These are phyloP conservation scores for Wickerhamiella siamensis DNA, from an alignment of 805 yeast species.

Conservation along the genomic window DNA sequence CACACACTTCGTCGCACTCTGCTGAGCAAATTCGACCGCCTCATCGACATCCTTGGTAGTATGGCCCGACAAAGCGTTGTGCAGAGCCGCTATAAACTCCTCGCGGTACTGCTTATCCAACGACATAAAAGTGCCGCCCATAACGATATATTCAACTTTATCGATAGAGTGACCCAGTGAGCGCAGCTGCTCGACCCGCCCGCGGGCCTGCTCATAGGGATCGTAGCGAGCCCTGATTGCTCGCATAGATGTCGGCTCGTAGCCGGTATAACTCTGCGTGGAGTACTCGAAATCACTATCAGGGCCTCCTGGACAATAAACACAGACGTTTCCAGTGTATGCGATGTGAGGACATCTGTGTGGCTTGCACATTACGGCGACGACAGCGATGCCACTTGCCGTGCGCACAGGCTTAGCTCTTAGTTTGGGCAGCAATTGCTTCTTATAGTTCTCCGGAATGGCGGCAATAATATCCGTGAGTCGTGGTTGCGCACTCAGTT, in stretches of 20 bases:
- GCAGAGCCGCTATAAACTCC: slow-evolving; percentile 72
- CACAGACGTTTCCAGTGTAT: slow-evolving; percentile 96
- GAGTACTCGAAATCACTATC: slow-evolving; percentile 96
- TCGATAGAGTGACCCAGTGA: slow-evolving; percentile 94
- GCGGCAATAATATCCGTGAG: slow-evolving; percentile 88
- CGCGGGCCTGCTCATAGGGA: slow-evolving; percentile 97
- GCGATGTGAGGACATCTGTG: slow-evolving; percentile 99
- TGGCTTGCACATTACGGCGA: slow-evolving; percentile 98
- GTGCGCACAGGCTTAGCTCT: slow-evolving; percentile 99
- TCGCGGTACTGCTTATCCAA: slow-evolving; percentile 83
- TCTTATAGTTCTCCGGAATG: slow-evolving; percentile 90
- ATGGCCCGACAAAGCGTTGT: slow-evolving; percentile 89
- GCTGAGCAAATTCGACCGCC: slow-evolving; percentile 82
- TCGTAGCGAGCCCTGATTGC: slow-evolving; percentile 98
- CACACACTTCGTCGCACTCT: slow-evolving; percentile 89
- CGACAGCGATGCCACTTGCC: slow-evolving; percentile 97
- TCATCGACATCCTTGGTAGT: slow-evolving; percentile 80
- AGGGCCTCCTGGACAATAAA: slow-evolving; percentile 97
- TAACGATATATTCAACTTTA: slow-evolving; percentile 91
- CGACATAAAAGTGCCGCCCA: slow-evolving; percentile 99
- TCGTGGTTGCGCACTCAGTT: slow-evolving; percentile 82
- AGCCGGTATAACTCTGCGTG: slow-evolving; percentile 95
- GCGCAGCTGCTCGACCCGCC: slow-evolving; percentile 88
- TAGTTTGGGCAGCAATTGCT: slow-evolving; percentile 77
- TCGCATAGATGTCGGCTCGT: slow-evolving; percentile 97